Conservation (phyloP, 495 filamentous ascomycete genomes). For the Trichoderma gamsii region DNA sequence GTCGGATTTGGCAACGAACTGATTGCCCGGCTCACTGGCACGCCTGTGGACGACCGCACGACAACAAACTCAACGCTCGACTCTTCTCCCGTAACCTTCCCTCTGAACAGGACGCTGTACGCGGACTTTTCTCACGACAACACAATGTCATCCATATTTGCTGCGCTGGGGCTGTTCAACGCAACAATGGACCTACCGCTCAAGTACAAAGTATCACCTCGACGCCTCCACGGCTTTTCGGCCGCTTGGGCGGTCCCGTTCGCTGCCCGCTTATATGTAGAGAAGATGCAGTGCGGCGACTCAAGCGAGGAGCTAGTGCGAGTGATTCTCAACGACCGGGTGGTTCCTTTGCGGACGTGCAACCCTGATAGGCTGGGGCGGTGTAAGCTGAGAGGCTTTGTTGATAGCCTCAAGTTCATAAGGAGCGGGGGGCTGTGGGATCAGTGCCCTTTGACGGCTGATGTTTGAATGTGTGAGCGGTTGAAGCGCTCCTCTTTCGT, state of each 20-base stretch:
- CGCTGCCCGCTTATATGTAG: conserved; percentile 67
- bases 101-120: conserved; percentile 58
- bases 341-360: conserved; percentile 64
- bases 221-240: conserved; percentile 49
- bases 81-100: conserved; percentile 54
- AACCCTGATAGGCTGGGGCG: conserved; percentile 58
- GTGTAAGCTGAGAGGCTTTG: conserved; percentile 59
- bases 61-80: conserved; percentile 70
- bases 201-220: conserved; percentile 36
- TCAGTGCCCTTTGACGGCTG: conserved; percentile 42
- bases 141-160: conserved; percentile 65
- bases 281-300: conserved; percentile 67
- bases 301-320: conserved; percentile 57
- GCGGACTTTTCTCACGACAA: conserved; percentile 90
- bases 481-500: not conserved
- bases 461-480: not conserved
- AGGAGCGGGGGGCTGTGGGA: conserved; percentile 64
- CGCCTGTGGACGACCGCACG: conserved; percentile 62
- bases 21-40: conserved; percentile 64
- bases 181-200: conserved; percentile 43
- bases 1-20: conserved; percentile 82
- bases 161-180: conserved; percentile 70
- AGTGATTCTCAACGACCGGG: conserved; percentile 74
- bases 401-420: conserved; percentile 66
- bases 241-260: conserved; percentile 76